Evolutionary conservation across 176 grass and related monocot genomes (phyloP).

Genomic region (Ensete glaucum): DNA sequence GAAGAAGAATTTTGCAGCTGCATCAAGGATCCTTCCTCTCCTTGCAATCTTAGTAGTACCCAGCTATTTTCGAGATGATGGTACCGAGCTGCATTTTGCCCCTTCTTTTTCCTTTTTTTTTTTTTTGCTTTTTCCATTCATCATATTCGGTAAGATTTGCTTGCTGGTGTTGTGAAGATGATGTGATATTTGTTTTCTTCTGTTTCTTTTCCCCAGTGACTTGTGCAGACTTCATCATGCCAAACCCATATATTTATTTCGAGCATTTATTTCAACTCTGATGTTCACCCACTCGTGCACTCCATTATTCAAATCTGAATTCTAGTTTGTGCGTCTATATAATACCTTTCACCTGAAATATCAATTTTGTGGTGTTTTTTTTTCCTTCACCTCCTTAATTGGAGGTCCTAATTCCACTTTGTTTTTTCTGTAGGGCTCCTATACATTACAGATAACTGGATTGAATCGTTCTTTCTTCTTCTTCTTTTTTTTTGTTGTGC

Average conservation of each 20-base stretch:
- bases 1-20: conserved; percentile 68
- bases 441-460: no score
- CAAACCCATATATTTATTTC: not conserved
- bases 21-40: conserved; percentile 37
- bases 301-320: no score
- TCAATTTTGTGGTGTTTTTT: no score
- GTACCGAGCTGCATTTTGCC: not conserved
- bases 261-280: not conserved
- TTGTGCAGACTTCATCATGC: no score
- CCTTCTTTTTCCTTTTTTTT: no score
- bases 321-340: no score
- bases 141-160: not conserved
- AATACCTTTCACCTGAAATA: no score
- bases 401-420: not conserved
- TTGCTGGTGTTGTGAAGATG: not conserved
- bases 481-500: no score
- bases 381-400: not conserved
- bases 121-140: not conserved
- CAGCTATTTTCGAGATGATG: conserved; percentile 46
- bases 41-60: conserved; percentile 41
- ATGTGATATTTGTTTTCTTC: not conserved
- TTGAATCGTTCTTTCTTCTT: no score
- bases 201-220: no score
- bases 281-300: no score
- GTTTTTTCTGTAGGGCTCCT: no score